Conservation (phyloP, 345 rosid species). For the Moricandia moricandioides region DNA sequence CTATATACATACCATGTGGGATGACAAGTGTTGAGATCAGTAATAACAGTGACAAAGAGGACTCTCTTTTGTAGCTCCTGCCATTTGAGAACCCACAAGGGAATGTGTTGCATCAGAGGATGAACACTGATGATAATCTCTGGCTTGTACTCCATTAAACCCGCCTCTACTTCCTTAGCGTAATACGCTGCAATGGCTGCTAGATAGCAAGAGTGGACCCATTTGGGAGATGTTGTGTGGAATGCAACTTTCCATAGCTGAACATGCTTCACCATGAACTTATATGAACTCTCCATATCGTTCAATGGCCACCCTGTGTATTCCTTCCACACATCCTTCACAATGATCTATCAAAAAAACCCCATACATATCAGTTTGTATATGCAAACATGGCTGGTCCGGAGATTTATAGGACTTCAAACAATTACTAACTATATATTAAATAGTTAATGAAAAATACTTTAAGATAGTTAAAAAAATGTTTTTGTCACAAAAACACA, state of each 20-base stretch:
- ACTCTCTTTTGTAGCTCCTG: constrained; percentile 90
- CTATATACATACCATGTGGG: constrained; percentile 70
- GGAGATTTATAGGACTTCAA: background rate
- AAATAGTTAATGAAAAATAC: too few species aligned
- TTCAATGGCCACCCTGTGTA: constrained; percentile 97
- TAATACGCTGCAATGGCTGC: constrained; percentile 93
- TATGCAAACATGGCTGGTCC: background rate
- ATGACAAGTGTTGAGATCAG: constrained; percentile 90
- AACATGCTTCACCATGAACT: constrained; percentile 96
- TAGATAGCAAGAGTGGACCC: constrained; percentile 82
- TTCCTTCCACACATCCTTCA: constrained; percentile 97
- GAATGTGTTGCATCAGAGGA: constrained; percentile 96
- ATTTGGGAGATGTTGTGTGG: constrained; percentile 85
- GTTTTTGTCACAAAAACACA: too few species aligned
- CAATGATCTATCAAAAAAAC: constrained; percentile 66
- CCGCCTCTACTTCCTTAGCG: constrained; percentile 97
- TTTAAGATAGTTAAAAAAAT: too few species aligned
- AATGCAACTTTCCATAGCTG: constrained; percentile 95
- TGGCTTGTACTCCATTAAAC: constrained; percentile 92
- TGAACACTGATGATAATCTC: constrained; percentile 95
- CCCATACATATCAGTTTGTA: constrained; percentile 2
- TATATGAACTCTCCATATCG: constrained; percentile 86
- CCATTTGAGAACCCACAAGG: constrained; percentile 95
- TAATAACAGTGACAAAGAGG: constrained; percentile 81
- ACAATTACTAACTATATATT: too few species aligned